phyloP scores from a whole-genome alignment of 495 filamentous ascomycete genomes.

The Lichina pygmaea region DNA sequence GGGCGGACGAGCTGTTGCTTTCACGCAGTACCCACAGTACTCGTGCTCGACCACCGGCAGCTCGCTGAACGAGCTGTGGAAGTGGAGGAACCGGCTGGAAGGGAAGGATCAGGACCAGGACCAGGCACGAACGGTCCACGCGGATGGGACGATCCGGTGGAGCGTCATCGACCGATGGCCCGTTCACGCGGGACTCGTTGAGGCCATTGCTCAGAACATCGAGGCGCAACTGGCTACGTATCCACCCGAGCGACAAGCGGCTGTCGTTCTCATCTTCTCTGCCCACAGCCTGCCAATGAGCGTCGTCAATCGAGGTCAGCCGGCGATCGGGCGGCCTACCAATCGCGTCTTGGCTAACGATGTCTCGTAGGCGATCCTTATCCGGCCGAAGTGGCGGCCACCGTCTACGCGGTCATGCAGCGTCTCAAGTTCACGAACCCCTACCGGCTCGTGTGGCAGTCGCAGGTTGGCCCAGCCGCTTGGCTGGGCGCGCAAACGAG shows the following conservation, averaged over 20 bases:
- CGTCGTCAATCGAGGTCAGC: constrained; percentile 67
- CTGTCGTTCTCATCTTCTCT: constrained; percentile 75
- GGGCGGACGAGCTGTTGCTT: constrained; percentile 79
- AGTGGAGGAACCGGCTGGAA: constrained; percentile 74
- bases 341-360: background rate
- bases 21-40: constrained; percentile 97
- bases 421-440: constrained; percentile 63
- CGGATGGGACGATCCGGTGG: constrained; percentile 57
- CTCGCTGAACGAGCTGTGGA: constrained; percentile 92
- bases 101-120: constrained; percentile 26
- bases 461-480: constrained; percentile 80
- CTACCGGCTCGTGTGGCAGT: constrained; percentile 91
- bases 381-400: constrained; percentile 90
- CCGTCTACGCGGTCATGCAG: constrained; percentile 88
- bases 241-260: constrained; percentile 43
- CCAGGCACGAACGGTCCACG: constrained; percentile 9
- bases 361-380: constrained; percentile 54
- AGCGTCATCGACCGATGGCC: constrained; percentile 98
- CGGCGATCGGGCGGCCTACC: background rate
- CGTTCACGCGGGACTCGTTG: constrained; percentile 63
- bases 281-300: constrained; percentile 93
- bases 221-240: constrained; percentile 61
- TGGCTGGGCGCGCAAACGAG: constrained; percentile 92
- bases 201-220: constrained; percentile 77
- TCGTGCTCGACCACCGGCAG: constrained; percentile 96